Evolutionary conservation across 345 rosid species (phyloP).

Genomic region (Salix udensis): DNA sequence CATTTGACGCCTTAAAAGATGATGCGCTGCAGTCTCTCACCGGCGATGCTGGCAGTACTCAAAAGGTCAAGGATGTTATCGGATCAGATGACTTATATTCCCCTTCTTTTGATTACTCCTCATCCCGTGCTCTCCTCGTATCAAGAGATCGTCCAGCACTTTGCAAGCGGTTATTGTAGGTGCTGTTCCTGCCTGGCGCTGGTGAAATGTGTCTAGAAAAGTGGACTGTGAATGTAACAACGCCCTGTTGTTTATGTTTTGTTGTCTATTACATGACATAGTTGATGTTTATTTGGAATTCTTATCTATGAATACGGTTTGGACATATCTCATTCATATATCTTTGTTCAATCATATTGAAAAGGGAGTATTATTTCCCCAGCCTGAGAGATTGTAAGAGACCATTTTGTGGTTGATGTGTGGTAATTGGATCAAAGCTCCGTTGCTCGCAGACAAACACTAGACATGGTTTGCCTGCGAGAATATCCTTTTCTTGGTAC

Average conservation of each 20-base stretch:
- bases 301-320: background rate
- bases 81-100: conserved; percentile 78
- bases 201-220: background rate
- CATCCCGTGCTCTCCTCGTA: conserved; percentile 70
- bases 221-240: background rate
- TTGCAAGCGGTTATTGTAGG: conserved; percentile 57
- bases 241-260: conserved; percentile 2
- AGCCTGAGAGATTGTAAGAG: background rate
- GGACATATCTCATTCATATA: background rate
- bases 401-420: background rate
- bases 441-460: background rate
- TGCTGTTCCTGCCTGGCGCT: conserved; percentile 1
- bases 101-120: conserved; percentile 77
- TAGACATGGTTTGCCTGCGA: background rate
- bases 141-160: conserved; percentile 91
- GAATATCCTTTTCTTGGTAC: background rate
- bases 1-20: conserved; percentile 60
- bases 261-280: conserved; percentile 9
- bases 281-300: background rate
- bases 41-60: conserved; percentile 30
- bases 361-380: background rate
- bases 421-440: background rate
- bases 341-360: background rate
- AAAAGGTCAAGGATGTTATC: conserved; percentile 56
- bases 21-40: conserved; percentile 39